Conservation (phyloP, 1,139 yeast genomes). For the Suhomyces panamericanus region DNA sequence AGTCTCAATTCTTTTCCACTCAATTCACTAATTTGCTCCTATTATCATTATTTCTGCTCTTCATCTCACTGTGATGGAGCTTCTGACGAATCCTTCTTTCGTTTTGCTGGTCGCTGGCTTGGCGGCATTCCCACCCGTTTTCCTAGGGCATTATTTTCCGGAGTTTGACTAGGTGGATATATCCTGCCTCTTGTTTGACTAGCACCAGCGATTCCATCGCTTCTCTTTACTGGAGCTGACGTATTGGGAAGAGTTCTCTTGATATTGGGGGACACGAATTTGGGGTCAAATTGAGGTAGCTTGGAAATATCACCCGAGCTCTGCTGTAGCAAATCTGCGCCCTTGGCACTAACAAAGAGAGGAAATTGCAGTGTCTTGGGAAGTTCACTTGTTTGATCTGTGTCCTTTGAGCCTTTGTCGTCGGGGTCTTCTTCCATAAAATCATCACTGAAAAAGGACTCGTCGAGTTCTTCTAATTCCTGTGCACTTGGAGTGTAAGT, state of each 20-base stretch:
- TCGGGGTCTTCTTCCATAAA: slow-evolving; percentile 17
- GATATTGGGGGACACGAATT: slow-evolving; percentile 51
- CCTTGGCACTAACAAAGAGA: slow-evolving; percentile 58
- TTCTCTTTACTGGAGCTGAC: slow-evolving; percentile 56
- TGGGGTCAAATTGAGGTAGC: slow-evolving; percentile 48
- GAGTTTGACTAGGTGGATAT: slow-evolving; percentile 10
- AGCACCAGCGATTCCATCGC: slow-evolving; percentile 21
- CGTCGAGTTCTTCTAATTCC: slow-evolving; percentile 53
- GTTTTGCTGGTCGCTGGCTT: slow-evolving; percentile 24
- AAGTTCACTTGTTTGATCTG: background rate
- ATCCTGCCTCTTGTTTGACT: slow-evolving; percentile 2
- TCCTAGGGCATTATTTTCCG: slow-evolving; percentile 15
- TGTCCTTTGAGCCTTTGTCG: slow-evolving; percentile 1
- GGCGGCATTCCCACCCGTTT: slow-evolving; percentile 42
- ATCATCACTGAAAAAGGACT: slow-evolving; percentile 72
- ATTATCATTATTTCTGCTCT: no score
- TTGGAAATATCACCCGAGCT: slow-evolving; percentile 39
- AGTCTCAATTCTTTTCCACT: no score
- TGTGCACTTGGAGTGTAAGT: slow-evolving; percentile 18
- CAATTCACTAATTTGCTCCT: no score
- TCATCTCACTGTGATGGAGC: background rate
- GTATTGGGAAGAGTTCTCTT: slow-evolving; percentile 56
- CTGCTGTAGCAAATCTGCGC: slow-evolving; percentile 52
- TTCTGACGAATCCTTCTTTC: slow-evolving; percentile 6
- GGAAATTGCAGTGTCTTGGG: slow-evolving; percentile 7